A percentile compares a stretch with the other conserved stretches of the same genome.
These are phyloP conservation scores for Globisporangium camurandrum DNA, from an alignment of 352 stramenopile genomes.

Conservation along the genomic window DNA sequence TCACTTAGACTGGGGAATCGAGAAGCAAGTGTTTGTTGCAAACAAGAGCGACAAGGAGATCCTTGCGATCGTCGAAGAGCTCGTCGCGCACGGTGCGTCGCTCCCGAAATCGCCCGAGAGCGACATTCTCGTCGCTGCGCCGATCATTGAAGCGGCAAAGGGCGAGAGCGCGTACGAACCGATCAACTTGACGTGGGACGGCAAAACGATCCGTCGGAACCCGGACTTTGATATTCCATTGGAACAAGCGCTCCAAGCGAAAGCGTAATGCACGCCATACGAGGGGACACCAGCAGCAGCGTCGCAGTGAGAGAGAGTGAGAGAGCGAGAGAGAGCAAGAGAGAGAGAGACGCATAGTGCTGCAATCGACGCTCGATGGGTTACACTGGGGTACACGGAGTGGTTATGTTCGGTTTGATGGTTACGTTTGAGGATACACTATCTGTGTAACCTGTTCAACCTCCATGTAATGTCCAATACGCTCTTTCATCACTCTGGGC, in stretches of 20 bases:
- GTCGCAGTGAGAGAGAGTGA: too few species aligned
- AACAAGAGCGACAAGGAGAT: slow-evolving; percentile 84
- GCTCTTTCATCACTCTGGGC: neutral
- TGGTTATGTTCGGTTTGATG: too few species aligned
- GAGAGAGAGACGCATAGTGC: too few species aligned
- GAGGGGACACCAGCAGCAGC: too few species aligned
- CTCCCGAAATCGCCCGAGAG: slow-evolving; percentile 83
- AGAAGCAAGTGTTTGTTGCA: slow-evolving; percentile 79
- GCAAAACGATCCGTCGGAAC: slow-evolving; percentile 70
- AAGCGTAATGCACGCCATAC: too few species aligned
- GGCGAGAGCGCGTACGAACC: slow-evolving; percentile 71
- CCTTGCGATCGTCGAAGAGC: slow-evolving; percentile 57
- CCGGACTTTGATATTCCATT: slow-evolving; percentile 76
- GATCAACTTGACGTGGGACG: slow-evolving; percentile 83
- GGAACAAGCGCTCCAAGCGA: slow-evolving; percentile 37
- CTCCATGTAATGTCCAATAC: too few species aligned
- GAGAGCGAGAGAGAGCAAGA: too few species aligned
- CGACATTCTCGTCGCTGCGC: slow-evolving; percentile 59
- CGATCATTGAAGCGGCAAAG: slow-evolving; percentile 63
- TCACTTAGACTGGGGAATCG: slow-evolving; percentile 62
- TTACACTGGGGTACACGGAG: too few species aligned
- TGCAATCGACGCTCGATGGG: too few species aligned
- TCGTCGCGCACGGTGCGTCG: slow-evolving; percentile 64
- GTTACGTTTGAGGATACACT: too few species aligned
- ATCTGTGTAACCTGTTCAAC: too few species aligned